Conservation (phyloP, 1,284 basidiomycete genomes). For the Takashimella tepidaria region DNA sequence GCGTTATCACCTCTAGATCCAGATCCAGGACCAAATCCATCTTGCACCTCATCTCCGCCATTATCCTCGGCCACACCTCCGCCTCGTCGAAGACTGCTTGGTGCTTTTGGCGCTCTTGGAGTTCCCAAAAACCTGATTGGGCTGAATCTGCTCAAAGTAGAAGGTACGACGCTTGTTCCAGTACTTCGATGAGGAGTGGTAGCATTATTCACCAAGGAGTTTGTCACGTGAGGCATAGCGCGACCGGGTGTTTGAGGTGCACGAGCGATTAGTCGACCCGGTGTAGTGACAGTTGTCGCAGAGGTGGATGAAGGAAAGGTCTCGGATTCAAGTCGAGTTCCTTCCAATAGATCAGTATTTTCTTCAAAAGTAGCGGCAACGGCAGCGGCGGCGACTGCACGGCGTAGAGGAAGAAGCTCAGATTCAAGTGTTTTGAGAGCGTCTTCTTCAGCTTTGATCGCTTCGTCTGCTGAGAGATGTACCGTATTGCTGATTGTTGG, state of each 20-base stretch:
- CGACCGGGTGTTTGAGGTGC: not conserved
- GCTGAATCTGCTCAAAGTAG: slow-evolving; percentile 27
- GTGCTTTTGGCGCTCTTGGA: slow-evolving; percentile 17
- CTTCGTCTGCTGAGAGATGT: slow-evolving; percentile 35
- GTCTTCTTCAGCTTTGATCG: slow-evolving; percentile 42
- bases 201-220: slow-evolving; percentile 28
- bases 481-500: too few relatives aligned
- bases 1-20: too few relatives aligned
- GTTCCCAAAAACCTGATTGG: slow-evolving; percentile 32
- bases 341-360: not conserved
- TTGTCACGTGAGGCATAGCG: slow-evolving; percentile 26
- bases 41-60: too few relatives aligned
- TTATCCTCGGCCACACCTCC: slow-evolving; percentile 1
- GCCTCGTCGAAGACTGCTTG: slow-evolving; percentile 1
- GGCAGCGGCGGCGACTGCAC: not conserved
- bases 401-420: slow-evolving; percentile 24
- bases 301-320: slow-evolving; percentile 7
- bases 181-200: slow-evolving; percentile 23
- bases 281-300: not conserved
- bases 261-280: not conserved
- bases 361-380: not conserved
- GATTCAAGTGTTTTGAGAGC: slow-evolving; percentile 35
- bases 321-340: slow-evolving; percentile 4
- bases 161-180: slow-evolving; percentile 1
- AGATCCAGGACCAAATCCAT: not conserved